phyloP scores from a whole-genome alignment of 768 basidiomycete genomes.

The Amyloporia xantha region DNA sequence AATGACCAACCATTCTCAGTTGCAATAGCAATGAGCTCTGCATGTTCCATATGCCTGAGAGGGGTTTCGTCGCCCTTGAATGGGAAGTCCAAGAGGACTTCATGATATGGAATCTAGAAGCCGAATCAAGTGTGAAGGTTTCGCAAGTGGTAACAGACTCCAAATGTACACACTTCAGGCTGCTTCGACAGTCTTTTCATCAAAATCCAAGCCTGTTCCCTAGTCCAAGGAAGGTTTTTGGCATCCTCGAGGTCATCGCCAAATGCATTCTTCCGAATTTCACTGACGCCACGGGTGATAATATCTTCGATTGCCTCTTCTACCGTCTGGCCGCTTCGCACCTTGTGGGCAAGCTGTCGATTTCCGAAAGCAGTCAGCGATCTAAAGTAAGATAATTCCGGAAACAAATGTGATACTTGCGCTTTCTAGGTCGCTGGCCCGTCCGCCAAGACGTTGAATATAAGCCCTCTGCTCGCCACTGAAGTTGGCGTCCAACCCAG shows the following conservation, averaged over 20 bases:
- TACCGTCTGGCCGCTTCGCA: conserved; percentile 63
- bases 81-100: conserved; percentile 73
- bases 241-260: conserved; percentile 90
- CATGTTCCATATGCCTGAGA: conserved; percentile 80
- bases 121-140: not conserved
- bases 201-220: conserved; percentile 84
- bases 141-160: not conserved
- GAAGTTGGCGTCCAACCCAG: conserved; percentile 45
- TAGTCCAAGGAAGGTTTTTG: conserved; percentile 74
- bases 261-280: conserved; percentile 86
- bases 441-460: conserved; percentile 78
- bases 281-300: conserved; percentile 67
- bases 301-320: conserved; percentile 89
- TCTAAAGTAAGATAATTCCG: no score
- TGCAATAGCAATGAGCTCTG: conserved; percentile 77
- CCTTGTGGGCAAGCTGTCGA: conserved; percentile 75
- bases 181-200: conserved; percentile 64
- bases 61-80: conserved; percentile 89
- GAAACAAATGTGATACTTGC: conserved; percentile 37
- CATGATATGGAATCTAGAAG: conserved; percentile 72
- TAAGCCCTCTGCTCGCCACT: conserved; percentile 47
- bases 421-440: conserved; percentile 83
- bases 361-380: not conserved
- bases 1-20: conserved; percentile 69
- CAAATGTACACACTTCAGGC: conserved; percentile 40